phyloP scores from a whole-genome alignment of 2,329 filamentous ascomycete genomes.

The Colletotrichum echinochloae region DNA sequence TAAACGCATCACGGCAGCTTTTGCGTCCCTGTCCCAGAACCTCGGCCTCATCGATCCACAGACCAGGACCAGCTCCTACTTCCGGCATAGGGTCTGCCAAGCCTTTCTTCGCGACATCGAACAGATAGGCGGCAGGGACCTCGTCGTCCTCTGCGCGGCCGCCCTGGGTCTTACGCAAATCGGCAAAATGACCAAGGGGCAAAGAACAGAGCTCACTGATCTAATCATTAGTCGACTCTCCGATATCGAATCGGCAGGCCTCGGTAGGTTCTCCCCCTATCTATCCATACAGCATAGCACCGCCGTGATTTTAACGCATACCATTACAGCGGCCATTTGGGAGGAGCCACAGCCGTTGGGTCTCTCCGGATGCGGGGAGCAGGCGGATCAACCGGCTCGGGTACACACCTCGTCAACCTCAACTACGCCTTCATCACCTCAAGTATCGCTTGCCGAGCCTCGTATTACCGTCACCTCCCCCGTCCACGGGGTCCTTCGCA shows the following conservation, averaged over 20 bases:
- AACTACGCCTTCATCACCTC: not conserved
- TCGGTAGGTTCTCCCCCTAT: not conserved
- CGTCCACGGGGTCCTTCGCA: not conserved
- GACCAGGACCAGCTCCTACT: not conserved
- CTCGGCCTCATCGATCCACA: not conserved
- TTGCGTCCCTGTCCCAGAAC: not conserved
- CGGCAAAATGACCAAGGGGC: not conserved
- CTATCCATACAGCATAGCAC: not conserved
- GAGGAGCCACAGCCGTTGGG: not conserved
- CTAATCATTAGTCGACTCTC: not conserved
- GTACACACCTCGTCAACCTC: not conserved
- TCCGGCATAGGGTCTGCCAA: not conserved
- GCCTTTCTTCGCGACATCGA: not conserved
- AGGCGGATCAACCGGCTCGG: not conserved
- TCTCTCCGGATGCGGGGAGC: not conserved
- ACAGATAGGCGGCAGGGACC: not conserved
- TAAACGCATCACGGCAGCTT: not conserved
- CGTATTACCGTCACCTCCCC: not conserved
- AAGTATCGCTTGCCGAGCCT: not conserved
- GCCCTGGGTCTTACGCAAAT: not conserved
- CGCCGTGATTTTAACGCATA: not conserved
- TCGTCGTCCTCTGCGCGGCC: not conserved
- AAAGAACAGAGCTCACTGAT: not conserved
- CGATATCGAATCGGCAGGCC: not conserved
- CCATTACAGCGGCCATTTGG: not conserved